Evolutionary conservation across 1,284 basidiomycete genomes (phyloP), one percentile per base, ranked within the genome.

Genomic region (Ustilago vetiveriae): DNA sequence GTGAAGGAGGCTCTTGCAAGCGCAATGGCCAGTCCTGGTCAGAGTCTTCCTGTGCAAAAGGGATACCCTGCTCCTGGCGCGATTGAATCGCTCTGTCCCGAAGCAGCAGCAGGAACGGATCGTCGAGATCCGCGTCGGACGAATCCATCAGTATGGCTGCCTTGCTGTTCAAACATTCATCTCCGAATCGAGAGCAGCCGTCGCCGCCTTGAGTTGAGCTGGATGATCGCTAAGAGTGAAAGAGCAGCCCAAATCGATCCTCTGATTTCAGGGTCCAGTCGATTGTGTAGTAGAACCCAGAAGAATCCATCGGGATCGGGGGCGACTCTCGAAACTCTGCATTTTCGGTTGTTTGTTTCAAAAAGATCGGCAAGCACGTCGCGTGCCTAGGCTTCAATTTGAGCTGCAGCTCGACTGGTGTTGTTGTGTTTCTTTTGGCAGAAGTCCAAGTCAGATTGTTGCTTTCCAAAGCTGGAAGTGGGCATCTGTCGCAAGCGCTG

Each of bases 31-130:
- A 65, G 17, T 41, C 23, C 14, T 46, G 29, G 4, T 9, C n/a
- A 9, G 13, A 37, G 1, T 14, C 29, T 16, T 48, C 17, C 8
- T 47, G 45, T 1, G 38, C 22, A 16, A 47, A 29, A 19, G 67
- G 67, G 35, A 70, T 56, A 11, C 44, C 52, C 32, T 46, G 44
- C 32, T 39, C 42, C 42, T 49, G 39, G 30, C 67, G 56, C 3
- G 38, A 29, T 11, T 42, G 44, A 14, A 70, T 39, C 7, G 60
- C 55, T 10, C 62, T 41, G 19, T 42, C 41, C 14, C 67, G 51
- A 14, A 70, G 60, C 14, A 65, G 57, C 37, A 55, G 38, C 16
- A 65, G 24, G 53, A 60, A 70, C 0, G 67, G 60, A 29, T 70
- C 67, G 30, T 57, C 54, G 30, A 41, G 5, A 5, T 59, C 52